Evolutionary conservation across 306 rosid species (phyloP), one percentile per base, ranked within the genome.

Genomic region (Quercus bicolor): DNA sequence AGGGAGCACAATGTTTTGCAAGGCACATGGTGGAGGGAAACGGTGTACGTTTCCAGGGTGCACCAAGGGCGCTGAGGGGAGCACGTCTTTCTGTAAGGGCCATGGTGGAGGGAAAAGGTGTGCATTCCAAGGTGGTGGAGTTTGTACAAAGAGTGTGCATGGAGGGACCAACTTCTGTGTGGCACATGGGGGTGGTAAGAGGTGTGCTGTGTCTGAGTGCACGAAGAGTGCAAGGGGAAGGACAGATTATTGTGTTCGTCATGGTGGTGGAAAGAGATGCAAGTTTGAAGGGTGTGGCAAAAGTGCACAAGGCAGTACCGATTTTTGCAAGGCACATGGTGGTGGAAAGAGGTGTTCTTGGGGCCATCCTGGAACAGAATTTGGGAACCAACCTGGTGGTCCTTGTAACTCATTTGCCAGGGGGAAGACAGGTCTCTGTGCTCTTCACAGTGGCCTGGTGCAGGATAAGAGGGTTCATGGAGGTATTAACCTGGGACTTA

Each of bases 311-410:
- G 98, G 98, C 16, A 91, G 98, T 86, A 94, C 98, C 3, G 96
- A 94, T 86, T 94, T 86, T 72, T 94, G 98, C 86, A 94, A 94
- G 86, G 98, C 98, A 13, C 98, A 94, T 85, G 98, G 98, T n/a
- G 98, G 98, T 77, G 98, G 98, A 82, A 94, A 94, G 80, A 89
- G 92, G 79, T 94, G 98, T 86, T 91, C 91, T 45, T 94, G 98
- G 98, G 98, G 96, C 70, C 95, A 90, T 86, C 88, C 90, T 1
- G 97, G 89, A 62, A 91, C 98, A 75, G 91, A 87, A 71, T 90
- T 81, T 56, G 85, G 90, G 24, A 78, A 20, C 68, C 86, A 86
- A 79, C 81, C 87, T 7, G 84, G 84, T 66, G 87, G 81, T 86
- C 91, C 97, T 72, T 94, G 98, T 54, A 84, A 77, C 85, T 94